Evolutionary conservation across 352 stramenopile genomes (phyloP), one percentile per base, ranked within the genome.

Genomic region (Pythium utonaiense): DNA sequence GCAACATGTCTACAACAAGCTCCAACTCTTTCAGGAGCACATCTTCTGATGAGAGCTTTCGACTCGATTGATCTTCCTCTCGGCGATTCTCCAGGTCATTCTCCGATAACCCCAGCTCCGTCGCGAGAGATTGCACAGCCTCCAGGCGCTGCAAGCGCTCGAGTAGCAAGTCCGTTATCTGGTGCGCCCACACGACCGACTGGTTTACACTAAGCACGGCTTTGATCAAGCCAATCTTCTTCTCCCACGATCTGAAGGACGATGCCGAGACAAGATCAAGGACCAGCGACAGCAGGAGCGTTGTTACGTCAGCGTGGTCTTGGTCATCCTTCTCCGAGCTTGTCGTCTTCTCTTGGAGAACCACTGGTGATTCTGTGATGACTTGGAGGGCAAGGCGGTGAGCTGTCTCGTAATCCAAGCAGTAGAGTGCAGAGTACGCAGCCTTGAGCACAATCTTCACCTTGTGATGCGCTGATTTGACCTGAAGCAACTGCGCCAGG

Each of bases 371-470:
- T 40, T 69, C 55, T 5, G 77, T 66, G 21, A 88, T 45, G 2
- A 63, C 62, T 55, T 77, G 56, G 31, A 69, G 75, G 1, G 74
- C 81, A 30, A 91, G 57, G 12, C 67, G 55, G 28, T 79, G 74
- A 14, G 80, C 76, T 47, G 82, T 73, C 31, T 89, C 78, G 21
- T 78, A 89, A 58, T 91, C 80, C 31, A 73, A 69, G 33, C 78
- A 88, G 31, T 89, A 89, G 1, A 91, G 57, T 3, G 82, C 78
- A 6, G 82, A 75, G 54, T 89, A 88, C 6, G 80, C 76, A 10
- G 77, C 78, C 65, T 88, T 86, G 64, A 89, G 74, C 64, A 70
- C 59, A 36, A 89, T 86, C 76, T 64, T 45, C 12, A 52, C 27
- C 4, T 27, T 47, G 22, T 78, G 54, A 38, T 73, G 74, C 16